Base-by-base conservation (phyloP, 495 filamentous ascomycete genomes). In the Pyrenula massariospora region DNA sequence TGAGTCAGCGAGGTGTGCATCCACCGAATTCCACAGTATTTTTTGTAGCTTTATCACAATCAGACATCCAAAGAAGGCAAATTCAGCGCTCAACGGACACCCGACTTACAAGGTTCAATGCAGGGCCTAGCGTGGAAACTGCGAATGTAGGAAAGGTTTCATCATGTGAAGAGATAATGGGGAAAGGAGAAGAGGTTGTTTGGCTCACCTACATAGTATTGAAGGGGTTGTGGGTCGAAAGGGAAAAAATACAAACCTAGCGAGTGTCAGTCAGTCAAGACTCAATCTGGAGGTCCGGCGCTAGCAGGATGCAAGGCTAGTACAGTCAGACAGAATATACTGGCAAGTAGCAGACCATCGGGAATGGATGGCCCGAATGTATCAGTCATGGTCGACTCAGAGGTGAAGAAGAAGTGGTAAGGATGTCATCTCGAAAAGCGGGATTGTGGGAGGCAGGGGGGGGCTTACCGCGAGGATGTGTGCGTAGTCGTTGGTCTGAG, bases 311-410 rank as follows among this genome's bases (percentile, higher is more conserved):
- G 25, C 54, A 31, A 49, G 54, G 63, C 8, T 15, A 15, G 31
- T 15, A 42, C 15, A 15, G 70, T 92, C 90, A 95, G 90, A 93
- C 88, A 89, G 86, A 69, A 74, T 82, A 79, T 93, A 94, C 90
- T 95, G 90, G 90, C 90, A 90, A 95, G 90, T 93, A 94, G 82
- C 89, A 92, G 86, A 83, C 79, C 73, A 70, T 77, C 79, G 74
- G 79, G 74, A 80, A 82, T 77, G 76, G 77, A 73, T 71, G 74
- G 77, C 82, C 86, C 84, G 81, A 74, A 82, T 73, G 61, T 77
- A 74, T 89, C 88, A 84, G 77, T 92, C 91, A 96, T 84, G 85
- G 89, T 84, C 91, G 91, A 93, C 76, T 96, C 87, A 77, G 86
- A 84, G 78, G 83, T 87, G 88, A 94, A 92, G 89, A 95, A 96